Evolutionary conservation across 2,329 filamentous ascomycete species (phyloP).

Genomic region (Hawksworthiomyces lignivorus): DNA sequence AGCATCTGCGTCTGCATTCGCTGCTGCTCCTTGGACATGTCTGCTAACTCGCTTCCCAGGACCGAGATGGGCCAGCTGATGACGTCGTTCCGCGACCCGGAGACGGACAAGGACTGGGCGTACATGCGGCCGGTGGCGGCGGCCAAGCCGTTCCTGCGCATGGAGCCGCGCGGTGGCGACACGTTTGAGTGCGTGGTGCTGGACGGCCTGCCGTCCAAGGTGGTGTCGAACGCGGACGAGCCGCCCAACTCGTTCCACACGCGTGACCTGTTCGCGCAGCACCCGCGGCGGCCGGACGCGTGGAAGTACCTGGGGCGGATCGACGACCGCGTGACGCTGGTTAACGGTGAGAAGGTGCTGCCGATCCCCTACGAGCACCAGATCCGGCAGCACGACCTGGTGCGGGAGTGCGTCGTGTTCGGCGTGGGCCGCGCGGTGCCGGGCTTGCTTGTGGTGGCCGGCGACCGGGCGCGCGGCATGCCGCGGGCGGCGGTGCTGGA

Average conservation of each 20-base stretch:
- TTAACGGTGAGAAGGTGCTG: slow-evolving; percentile 41
- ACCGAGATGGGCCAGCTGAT: slow-evolving; percentile 57
- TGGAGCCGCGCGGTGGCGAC: slow-evolving; percentile 25
- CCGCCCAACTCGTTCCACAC: slow-evolving; percentile 28
- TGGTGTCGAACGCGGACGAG: slow-evolving; percentile 12
- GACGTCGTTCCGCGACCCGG: slow-evolving; percentile 44
- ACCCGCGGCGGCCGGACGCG: slow-evolving; percentile 24
- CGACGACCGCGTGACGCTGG: slow-evolving; percentile 33
- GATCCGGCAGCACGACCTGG: slow-evolving; percentile 35
- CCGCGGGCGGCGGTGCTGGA: slow-evolving; percentile 37
- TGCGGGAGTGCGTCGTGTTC: slow-evolving; percentile 46
- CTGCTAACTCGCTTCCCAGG: not conserved
- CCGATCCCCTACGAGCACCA: slow-evolving; percentile 43
- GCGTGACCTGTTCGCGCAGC: slow-evolving; percentile 30
- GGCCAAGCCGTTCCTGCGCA: slow-evolving; percentile 27
- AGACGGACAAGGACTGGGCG: slow-evolving; percentile 51
- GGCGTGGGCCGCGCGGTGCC: slow-evolving; percentile 37
- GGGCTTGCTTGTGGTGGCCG: slow-evolving; percentile 37
- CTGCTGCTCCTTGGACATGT: no score
- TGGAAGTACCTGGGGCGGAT: slow-evolving; percentile 30
- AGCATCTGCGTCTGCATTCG: no score
- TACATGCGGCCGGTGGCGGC: slow-evolving; percentile 38
- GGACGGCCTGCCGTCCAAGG: slow-evolving; percentile 30
- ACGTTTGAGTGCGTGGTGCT: slow-evolving; percentile 30
- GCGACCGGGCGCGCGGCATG: slow-evolving; percentile 23